phyloP scores from a whole-genome alignment of 176 grass and related monocot species.

The Aegilops bicornis region DNA sequence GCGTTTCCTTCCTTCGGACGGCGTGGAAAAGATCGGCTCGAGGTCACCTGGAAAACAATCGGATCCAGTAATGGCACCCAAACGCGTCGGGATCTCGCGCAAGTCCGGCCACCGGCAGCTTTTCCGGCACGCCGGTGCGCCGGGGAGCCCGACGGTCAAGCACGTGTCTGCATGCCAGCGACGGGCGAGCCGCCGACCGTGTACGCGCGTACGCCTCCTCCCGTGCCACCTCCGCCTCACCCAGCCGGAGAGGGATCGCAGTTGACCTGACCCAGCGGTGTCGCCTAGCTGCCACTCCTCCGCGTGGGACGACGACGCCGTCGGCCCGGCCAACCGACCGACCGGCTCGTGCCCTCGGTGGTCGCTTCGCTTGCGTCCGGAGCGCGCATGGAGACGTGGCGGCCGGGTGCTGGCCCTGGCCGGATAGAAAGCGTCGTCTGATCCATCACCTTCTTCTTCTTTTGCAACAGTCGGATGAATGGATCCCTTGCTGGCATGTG shows the following conservation, averaged over 20 bases:
- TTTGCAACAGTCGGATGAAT: no score
- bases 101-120: neutral
- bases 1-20: neutral
- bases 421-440: neutral
- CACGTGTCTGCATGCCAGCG: slow-evolving; percentile 21
- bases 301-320: slow-evolving; percentile 17
- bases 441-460: no score
- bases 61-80: no score
- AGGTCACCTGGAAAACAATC: no score
- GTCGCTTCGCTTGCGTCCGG: neutral
- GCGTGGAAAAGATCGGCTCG: neutral
- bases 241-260: neutral
- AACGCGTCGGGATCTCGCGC: neutral
- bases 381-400: neutral
- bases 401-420: slow-evolving; percentile 4
- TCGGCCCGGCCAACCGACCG: neutral
- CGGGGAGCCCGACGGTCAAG: neutral
- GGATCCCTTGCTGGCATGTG: neutral
- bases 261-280: neutral
- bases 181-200: slow-evolving; percentile 12
- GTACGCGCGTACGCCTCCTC: neutral
- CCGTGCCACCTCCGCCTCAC: neutral
- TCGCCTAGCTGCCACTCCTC: neutral
- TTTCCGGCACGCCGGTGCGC: neutral
- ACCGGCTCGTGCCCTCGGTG: neutral